phyloP scores from a whole-genome alignment of 495 filamentous ascomycete genomes.

The Pseudotulostoma volvatum region DNA sequence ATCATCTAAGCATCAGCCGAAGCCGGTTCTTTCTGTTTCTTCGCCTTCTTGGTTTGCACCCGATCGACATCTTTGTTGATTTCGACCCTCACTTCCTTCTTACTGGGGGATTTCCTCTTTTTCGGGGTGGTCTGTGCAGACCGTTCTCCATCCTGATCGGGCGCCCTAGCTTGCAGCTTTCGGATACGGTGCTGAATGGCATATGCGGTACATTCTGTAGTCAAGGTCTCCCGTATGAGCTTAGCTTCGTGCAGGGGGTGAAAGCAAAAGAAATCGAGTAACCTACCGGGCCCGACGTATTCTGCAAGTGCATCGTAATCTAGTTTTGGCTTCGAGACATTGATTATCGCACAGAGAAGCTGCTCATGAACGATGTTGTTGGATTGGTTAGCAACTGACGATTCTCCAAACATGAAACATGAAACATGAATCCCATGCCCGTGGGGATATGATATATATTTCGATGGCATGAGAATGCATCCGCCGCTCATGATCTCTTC shows the following conservation, averaged over 20 bases:
- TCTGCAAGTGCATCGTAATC: slow-evolving; percentile 11
- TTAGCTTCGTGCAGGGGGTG: not conserved
- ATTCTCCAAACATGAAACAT: too few relatives aligned
- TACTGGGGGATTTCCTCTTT: too few relatives aligned
- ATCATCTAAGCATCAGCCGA: too few relatives aligned
- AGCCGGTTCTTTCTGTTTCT: too few relatives aligned
- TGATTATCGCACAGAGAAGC: slow-evolving; percentile 17
- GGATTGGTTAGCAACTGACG: not conserved
- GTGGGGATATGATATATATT: too few relatives aligned
- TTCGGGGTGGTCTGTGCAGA: too few relatives aligned
- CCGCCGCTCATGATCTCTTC: too few relatives aligned
- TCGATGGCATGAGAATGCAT: too few relatives aligned
- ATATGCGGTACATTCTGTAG: slow-evolving; percentile 13
- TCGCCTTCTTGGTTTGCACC: too few relatives aligned
- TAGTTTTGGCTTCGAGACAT: slow-evolving; percentile 7
- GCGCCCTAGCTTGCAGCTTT: slow-evolving; percentile 10
- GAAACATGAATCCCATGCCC: too few relatives aligned
- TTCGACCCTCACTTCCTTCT: too few relatives aligned
- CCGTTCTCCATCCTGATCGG: not conserved
- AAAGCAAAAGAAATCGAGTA: not conserved
- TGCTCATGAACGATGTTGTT: slow-evolving; percentile 1
- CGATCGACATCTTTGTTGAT: too few relatives aligned
- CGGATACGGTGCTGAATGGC: slow-evolving; percentile 17
- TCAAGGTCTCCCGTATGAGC: not conserved
- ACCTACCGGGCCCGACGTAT: slow-evolving; percentile 15